phyloP scores from a whole-genome alignment of 164 flowering plant genomes.

The Amborella trichopoda region DNA sequence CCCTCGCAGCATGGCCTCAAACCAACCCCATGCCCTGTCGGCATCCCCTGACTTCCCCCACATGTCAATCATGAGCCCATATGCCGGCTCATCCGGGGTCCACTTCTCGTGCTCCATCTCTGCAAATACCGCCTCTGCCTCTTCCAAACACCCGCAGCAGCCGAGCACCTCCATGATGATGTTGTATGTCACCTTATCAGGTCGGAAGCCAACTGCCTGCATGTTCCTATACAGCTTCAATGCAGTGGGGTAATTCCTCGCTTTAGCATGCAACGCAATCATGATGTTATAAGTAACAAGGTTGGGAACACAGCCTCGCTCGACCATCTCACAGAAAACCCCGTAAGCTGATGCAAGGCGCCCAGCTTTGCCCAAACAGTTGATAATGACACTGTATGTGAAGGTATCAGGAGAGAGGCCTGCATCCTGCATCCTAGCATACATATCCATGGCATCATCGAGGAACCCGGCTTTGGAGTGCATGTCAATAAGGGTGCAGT shows the following conservation, averaged over 20 bases:
- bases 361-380: constrained; percentile 95
- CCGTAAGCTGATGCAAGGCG: constrained; percentile 59
- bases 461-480: constrained; percentile 96
- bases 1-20: constrained; percentile 76
- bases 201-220: constrained; percentile 81
- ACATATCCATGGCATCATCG: constrained; percentile 83
- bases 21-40: constrained; percentile 82
- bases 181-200: constrained; percentile 91
- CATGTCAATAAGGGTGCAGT: constrained; percentile 92
- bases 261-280: constrained; percentile 92
- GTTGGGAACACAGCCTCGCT: constrained; percentile 77
- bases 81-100: constrained; percentile 95
- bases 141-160: constrained; percentile 81
- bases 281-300: constrained; percentile 88
- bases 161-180: constrained; percentile 99
- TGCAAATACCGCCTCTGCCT: constrained; percentile 72
- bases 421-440: constrained; percentile 64
- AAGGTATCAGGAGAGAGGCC: constrained; percentile 95
- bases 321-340: constrained; percentile 82
- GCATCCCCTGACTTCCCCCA: constrained; percentile 90
- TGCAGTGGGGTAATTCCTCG: constrained; percentile 68
- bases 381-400: constrained; percentile 92
- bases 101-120: constrained; percentile 70
- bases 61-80: constrained; percentile 90
- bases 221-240: constrained; percentile 70